Evolutionary conservation across 2,329 filamentous ascomycete genomes (phyloP), one percentile per base, ranked within the genome.

Genomic region (Fusarium torreyae): DNA sequence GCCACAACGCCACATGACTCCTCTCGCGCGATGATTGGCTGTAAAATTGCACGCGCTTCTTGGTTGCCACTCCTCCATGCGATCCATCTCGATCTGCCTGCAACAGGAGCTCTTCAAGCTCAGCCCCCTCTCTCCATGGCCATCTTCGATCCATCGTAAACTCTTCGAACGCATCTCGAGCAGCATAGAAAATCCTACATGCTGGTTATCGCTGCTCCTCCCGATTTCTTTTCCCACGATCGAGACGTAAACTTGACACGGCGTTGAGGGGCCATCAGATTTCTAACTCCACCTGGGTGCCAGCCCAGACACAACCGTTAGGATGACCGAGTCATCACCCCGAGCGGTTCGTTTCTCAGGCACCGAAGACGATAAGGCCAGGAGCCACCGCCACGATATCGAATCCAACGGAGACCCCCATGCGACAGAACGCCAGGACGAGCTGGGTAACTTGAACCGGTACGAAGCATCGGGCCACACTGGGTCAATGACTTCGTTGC

Each of bases 321-420:
- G 55, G 53, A 80, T 81, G 74, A 77, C 81, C 72, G 86, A 89
- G 68, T 77, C 83, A 36, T 86, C 86, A 13, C 85, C 87, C 51
- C 84, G 87, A 71, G 81, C 83, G 66, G 86, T 89, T 68, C 85
- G 87, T 68, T 89, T 89, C 73, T 85, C 85, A 45, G 81, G 83
- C 63, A 77, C 79, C 74, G 86, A 85, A 60, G 83, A 85, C 49
- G 84, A 87, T 26, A 83, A 80, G 69, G 66, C 78, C 68, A 84
- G 80, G 60, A 77, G 73, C 60, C 77, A 78, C 53, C 79, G 81
- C 22, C 77, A 78, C 59, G 72, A 73, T 36, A 55, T 60, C 63
- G 75, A 76, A 48, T 58, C 70, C 36, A 74, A 77, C 52, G 76
- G 75, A 68, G 84, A 86, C 59, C 79, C 76, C 8, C 84, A 84